These are phyloP conservation scores for Xylariaceae sp. DNA, from an alignment of 2,329 filamentous ascomycete species.

Conservation along the genomic window DNA sequence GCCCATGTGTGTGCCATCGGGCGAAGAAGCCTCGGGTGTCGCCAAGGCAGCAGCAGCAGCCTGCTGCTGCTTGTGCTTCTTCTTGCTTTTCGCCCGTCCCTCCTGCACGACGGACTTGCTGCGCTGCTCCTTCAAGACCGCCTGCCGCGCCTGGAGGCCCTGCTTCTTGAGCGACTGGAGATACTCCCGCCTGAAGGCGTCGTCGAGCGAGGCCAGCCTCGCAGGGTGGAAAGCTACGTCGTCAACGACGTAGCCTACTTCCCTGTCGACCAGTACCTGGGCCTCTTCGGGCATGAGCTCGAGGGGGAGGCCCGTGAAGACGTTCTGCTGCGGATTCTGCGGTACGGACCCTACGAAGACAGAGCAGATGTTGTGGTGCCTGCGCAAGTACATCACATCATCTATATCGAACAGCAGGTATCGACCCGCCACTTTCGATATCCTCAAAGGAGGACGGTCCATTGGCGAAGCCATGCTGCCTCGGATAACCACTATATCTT, in stretches of 20 bases:
- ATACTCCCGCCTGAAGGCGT: slow-evolving; percentile 54
- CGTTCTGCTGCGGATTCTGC: slow-evolving; percentile 88
- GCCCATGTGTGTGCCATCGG: too few relatives aligned
- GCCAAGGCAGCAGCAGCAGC: too few relatives aligned
- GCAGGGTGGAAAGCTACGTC: slow-evolving; percentile 64
- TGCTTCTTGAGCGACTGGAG: slow-evolving; percentile 45
- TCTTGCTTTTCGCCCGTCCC: slow-evolving; percentile 10
- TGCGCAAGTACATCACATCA: slow-evolving; percentile 68
- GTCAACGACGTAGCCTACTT: slow-evolving; percentile 72
- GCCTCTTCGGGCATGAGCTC: slow-evolving; percentile 91
- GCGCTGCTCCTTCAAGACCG: slow-evolving; percentile 13
- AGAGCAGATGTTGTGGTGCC: slow-evolving; percentile 75
- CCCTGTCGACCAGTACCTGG: slow-evolving; percentile 67
- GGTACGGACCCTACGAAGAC: slow-evolving; percentile 82
- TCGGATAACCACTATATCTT: slow-evolving; percentile 4
- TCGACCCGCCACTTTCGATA: slow-evolving; percentile 70
- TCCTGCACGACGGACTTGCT: slow-evolving; percentile 6
- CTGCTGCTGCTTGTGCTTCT: slow-evolving; percentile 5
- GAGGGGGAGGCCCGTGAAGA: slow-evolving; percentile 82
- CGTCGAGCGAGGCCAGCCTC: slow-evolving; percentile 51
- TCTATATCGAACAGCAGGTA: slow-evolving; percentile 88
- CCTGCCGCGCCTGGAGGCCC: slow-evolving; percentile 30
- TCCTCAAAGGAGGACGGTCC: slow-evolving; percentile 49
- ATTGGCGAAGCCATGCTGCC: slow-evolving; percentile 12
- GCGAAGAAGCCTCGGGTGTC: too few relatives aligned